Base-by-base conservation (phyloP, 73 alveolate genomes). In the Paramecium tetraurelia region DNA sequence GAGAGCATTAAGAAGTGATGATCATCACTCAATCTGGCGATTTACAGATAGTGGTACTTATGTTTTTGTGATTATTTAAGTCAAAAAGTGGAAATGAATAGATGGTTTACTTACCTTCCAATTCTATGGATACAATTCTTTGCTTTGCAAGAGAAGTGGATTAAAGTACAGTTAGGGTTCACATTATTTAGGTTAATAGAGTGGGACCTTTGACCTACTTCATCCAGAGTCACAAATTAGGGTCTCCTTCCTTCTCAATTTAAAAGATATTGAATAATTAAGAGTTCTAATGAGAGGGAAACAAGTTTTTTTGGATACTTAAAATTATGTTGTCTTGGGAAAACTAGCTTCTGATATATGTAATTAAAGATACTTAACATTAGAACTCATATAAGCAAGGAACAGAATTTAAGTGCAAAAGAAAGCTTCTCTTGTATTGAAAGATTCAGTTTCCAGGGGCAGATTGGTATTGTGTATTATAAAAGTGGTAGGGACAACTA, bases 171-270 rank as follows among this genome's bases (percentile, higher is more conserved):
- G 1, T 40, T 36, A 36, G 8, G 7, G 7, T 12, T 44, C 4
- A 22, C 2, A 43, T 12, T 8, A 38, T 31, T 1, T 80, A 80
- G 90, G 3, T 44, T 22, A 43, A 46, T 16, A 80, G 18, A 41
- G 44, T 1, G 77, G 90, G 2, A 80, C 90, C 24, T 41, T 80
- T 4, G 90, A 80, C 8, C 53, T 80, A 4, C 76, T 44, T 35
- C 44, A 80, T 35, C 90, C 90, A 10, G 90, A 80, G 14, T 43
- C 90, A n/a, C 8, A 44, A 41, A 80, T 80, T 38, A 80, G 21
- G 7, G 90, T 41, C 7, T 43, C 90, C 46, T 80, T 80, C 29
- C 21, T 38, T 18, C 44, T 80, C 3, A 14, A 33, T 20, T 35
- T 80, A n/a, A 40, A 40, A 24, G 72, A 80, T 21, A n/a, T 80